Percentiles rank a stretch among this genome's conserved stretches.
Evolutionary conservation across 202 grass and related monocot genomes (phyloP).

Genomic region (Zoysia matrella): DNA sequence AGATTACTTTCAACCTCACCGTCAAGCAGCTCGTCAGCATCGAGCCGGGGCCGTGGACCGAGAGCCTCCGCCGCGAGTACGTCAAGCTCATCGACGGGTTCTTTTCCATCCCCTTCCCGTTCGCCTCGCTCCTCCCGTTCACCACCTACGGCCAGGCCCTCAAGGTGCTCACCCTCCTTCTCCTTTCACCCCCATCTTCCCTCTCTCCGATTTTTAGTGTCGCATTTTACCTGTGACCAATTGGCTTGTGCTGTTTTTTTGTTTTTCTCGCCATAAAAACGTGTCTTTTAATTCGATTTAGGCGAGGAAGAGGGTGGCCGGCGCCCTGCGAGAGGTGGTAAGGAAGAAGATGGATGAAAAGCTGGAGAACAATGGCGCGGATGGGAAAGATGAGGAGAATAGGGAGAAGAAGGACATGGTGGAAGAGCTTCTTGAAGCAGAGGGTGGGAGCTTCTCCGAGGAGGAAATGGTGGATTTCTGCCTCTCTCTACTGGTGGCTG

Average conservation of each 20-base stretch:
- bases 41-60: slow-evolving; percentile 77
- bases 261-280: not conserved
- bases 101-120: slow-evolving; percentile 90
- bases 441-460: slow-evolving; percentile 71
- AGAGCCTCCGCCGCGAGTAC: slow-evolving; percentile 76
- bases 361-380: not conserved
- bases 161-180: slow-evolving; percentile 58
- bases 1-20: slow-evolving; percentile 90
- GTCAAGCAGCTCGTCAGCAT: slow-evolving; percentile 94
- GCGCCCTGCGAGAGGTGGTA: slow-evolving; percentile 82
- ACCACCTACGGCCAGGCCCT: slow-evolving; percentile 88
- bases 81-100: slow-evolving; percentile 89
- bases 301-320: slow-evolving; percentile 95
- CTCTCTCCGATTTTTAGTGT: not conserved
- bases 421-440: slow-evolving; percentile 77
- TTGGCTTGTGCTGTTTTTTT: too few relatives aligned
- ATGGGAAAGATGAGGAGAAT: slow-evolving; percentile 6
- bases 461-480: slow-evolving; percentile 99
- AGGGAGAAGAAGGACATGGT: slow-evolving; percentile 75
- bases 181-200: not conserved
- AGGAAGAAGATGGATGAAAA: slow-evolving; percentile 75
- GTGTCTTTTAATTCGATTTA: slow-evolving; percentile 24
- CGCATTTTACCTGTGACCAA: not conserved
- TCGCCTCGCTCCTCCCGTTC: slow-evolving; percentile 75
- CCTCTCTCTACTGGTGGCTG: slow-evolving; percentile 79